These are phyloP conservation scores for Mycosphaerella arachidis DNA, from an alignment of 2,329 filamentous ascomycete species.

Conservation along the genomic window DNA sequence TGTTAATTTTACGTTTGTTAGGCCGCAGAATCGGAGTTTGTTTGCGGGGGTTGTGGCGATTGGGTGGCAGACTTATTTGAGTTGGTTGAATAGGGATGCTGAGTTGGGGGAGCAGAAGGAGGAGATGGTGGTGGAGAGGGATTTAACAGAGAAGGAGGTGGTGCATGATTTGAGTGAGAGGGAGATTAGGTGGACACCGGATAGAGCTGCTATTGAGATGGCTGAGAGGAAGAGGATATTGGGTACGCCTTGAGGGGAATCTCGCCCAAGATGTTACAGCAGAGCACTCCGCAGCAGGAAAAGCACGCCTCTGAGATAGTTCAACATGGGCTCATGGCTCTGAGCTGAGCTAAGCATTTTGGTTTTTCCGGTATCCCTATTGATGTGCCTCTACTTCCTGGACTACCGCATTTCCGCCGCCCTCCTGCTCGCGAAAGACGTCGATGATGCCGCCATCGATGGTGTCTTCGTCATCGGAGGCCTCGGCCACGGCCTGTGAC, in stretches of 20 bases:
- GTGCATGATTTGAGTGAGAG: conserved; percentile 8
- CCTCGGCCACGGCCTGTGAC: background rate
- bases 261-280: background rate
- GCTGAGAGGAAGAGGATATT: conserved; percentile 1
- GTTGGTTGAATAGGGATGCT: conserved; percentile 69
- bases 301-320: too few species aligned
- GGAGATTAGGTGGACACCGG: conserved; percentile 3
- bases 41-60: conserved; percentile 74
- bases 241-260: background rate
- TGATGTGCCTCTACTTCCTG: background rate
- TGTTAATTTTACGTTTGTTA: conserved; percentile 79
- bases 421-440: background rate
- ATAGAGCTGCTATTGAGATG: conserved; percentile 7
- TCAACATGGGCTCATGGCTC: too few species aligned
- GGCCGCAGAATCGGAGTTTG: conserved; percentile 71
- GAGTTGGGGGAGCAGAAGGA: conserved; percentile 48
- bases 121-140: conserved; percentile 22
- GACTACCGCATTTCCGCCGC: background rate
- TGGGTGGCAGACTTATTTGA: conserved; percentile 89
- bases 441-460: background rate
- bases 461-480: background rate
- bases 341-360: too few species aligned
- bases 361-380: too few species aligned
- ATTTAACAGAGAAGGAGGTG: conserved; percentile 1
- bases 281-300: too few species aligned